These are phyloP conservation scores for Fomitopsis palustris DNA, from an alignment of 1,284 basidiomycete species.

Conservation along the genomic window DNA sequence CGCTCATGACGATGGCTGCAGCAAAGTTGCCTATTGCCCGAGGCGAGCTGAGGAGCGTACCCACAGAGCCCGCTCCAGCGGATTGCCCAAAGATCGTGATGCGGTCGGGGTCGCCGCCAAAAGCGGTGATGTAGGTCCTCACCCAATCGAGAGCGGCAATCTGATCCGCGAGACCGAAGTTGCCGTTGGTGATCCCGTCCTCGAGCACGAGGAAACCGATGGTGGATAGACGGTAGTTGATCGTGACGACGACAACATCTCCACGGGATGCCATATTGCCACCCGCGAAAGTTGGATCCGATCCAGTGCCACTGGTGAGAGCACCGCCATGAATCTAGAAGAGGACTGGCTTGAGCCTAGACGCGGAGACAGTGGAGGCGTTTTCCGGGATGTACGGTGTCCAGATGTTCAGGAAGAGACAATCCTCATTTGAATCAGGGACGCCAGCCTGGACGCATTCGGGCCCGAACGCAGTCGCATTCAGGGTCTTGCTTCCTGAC, in stretches of 20 bases:
- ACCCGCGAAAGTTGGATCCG: constrained; percentile 25
- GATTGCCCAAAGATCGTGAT: constrained; percentile 39
- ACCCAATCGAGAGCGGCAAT: constrained; percentile 35
- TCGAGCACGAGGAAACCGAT: constrained; percentile 38
- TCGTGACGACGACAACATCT: constrained; percentile 42
- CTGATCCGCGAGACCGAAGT: constrained; percentile 39
- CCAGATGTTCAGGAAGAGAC: constrained; percentile 42
- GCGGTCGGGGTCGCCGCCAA: constrained; percentile 33
- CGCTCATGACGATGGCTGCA: constrained; percentile 45
- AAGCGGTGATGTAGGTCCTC: constrained; percentile 30
- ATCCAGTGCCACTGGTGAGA: constrained; percentile 37
- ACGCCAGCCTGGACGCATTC: constrained; percentile 27
- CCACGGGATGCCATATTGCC: constrained; percentile 38
- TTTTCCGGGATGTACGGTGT: constrained; percentile 34
- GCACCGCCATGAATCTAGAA: constrained; percentile 45
- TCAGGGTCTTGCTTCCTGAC: constrained; percentile 23
- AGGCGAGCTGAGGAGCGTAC: constrained; percentile 39
- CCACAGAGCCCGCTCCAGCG: constrained; percentile 35
- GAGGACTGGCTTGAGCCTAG: constrained; percentile 36
- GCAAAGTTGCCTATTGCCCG: constrained; percentile 41
- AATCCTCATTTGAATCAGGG: constrained; percentile 31
- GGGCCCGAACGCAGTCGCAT: constrained; percentile 30
- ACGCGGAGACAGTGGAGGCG: constrained; percentile 11
- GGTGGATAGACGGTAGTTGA: constrained; percentile 44
- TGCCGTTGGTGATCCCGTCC: constrained; percentile 35